Evolutionary conservation across 495 filamentous ascomycete genomes (phyloP), one percentile per base, ranked within the genome.

Genomic region (Paragyromitra xinjiangensis): DNA sequence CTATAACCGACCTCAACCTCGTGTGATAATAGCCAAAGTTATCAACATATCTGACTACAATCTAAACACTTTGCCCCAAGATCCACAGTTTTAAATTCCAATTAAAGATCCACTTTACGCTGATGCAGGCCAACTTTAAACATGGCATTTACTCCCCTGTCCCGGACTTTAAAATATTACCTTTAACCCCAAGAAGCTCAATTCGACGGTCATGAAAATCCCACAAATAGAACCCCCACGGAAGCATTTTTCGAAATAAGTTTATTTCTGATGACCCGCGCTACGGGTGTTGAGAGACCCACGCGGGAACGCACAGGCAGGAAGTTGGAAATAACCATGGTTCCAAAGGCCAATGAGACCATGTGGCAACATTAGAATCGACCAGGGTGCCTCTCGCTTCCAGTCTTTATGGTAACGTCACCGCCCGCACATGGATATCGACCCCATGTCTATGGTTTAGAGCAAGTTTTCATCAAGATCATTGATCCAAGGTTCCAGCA

Each of bases 391-490:
- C 44, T 48, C 44, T 16, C 44, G 44, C 44, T 48, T 48, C 44
- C 44, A 11, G 44, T 16, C 44, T 48, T 48, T 16, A 16, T 16
- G 44, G 19, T 53, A 53, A 53, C 50, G 50, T 53, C 50, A 53
- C 50, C n/a, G 50, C 6, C 50, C n/a, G 50, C 6, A 19, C 7
- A 53, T 53, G 16, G 14, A 5, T 53, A 53, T 53, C 50, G n/a
- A 53, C 50, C 50, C 50, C 50, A 53, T n/a, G 19, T 22, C n/a
- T 6, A 53, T 53, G 19, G 50, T 8, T 22, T 22, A 53, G 16
- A 53, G n/a, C 56, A 61, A 61, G 56, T 61, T 61, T 56, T n/a
- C 56, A 5, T 1, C 26, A 37, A 59, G 56, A 34, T 37, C 26
- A 37, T 59, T 34, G 56, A 59, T 59, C 56, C 55, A 58, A 58